Evolutionary conservation across 345 rosid species (phyloP), one percentile per base, ranked within the genome.

Genomic region (Rhizophora apiculata): DNA sequence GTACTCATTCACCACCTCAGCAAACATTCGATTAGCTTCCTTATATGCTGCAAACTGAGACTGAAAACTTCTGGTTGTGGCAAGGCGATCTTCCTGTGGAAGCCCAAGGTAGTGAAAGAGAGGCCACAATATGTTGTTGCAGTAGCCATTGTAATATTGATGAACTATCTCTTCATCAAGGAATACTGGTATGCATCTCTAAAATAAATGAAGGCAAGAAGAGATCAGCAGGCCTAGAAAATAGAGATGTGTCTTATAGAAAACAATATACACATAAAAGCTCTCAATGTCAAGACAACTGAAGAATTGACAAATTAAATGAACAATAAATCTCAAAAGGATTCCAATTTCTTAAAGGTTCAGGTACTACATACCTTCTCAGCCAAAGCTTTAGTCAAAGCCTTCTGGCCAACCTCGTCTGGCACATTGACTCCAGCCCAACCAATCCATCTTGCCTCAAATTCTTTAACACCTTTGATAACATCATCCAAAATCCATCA

Each of bases 361-460:
- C 13, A 56, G 16, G 60, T 24, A 6, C 6, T 24, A n/a, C 57
- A 21, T 77, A 90, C 99, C 88, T 92, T 96, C 72, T 92, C 98
- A 71, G 98, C 98, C 80, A 96, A 84, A 78, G 98, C 96, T 80
- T 89, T 88, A 27, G 84, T 90, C n/a, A 96, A 92, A 65, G 99
- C 96, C 69, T 78, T 84, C 84, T 92, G 99, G 15, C 99, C 99
- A 68, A 82, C 83, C 73, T 90, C 94, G 75, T 96, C 99, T 7
- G 99, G 97, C 67, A 96, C 99, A 82, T 96, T 92, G 26, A 96
- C 99, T 11, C 99, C 99, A 66, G 99, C 99, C 99, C 98, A 96
- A 55, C 99, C 99, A 62, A 96, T 96, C 99, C 99, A 96, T 79
- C 93, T 92, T 16, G 98, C 98, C 76, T 96, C 99, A 61, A 96